Percentiles rank a stretch among this genome's conserved stretches.
These are phyloP conservation scores for Sporopachydermia lactativora DNA, from an alignment of 805 yeast genomes.

Conservation along the genomic window DNA sequence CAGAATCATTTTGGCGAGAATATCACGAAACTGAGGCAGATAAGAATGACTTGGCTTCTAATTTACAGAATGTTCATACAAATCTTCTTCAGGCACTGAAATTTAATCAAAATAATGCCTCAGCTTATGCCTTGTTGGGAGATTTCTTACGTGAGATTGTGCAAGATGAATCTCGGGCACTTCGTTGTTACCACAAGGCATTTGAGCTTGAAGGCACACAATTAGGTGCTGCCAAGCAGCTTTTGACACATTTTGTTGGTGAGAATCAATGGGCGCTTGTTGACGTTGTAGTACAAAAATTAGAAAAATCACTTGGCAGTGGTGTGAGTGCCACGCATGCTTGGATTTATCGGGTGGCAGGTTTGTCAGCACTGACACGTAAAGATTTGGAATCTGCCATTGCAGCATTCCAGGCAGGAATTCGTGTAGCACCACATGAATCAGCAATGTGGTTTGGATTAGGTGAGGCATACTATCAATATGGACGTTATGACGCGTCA, in stretches of 20 bases:
- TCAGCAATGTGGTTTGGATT: slow-evolving; percentile 81
- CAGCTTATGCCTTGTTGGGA: slow-evolving; percentile 76
- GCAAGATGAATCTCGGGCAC: slow-evolving; percentile 52
- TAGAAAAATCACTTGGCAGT: slow-evolving; percentile 6
- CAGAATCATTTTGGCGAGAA: slow-evolving; percentile 38
- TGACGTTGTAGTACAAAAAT: slow-evolving; percentile 51
- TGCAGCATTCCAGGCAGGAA: slow-evolving; percentile 77
- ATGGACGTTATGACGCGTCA: slow-evolving; percentile 83
- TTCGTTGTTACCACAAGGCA: slow-evolving; percentile 79
- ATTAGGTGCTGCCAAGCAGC: slow-evolving; percentile 53
- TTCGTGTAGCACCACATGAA: slow-evolving; percentile 55
- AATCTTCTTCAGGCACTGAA: slow-evolving; percentile 41
- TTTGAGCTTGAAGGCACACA: slow-evolving; percentile 77
- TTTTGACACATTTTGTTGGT: slow-evolving; percentile 57
- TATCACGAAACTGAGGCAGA: slow-evolving; percentile 15
- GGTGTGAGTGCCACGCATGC: slow-evolving; percentile 18
- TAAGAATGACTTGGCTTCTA: slow-evolving; percentile 9
- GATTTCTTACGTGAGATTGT: slow-evolving; percentile 45
- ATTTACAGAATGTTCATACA: not conserved
- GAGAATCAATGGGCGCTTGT: slow-evolving; percentile 76
- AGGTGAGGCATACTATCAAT: slow-evolving; percentile 86
- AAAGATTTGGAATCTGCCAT: slow-evolving; percentile 70
- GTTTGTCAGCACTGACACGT: slow-evolving; percentile 56
- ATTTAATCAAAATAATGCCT: slow-evolving; percentile 49
- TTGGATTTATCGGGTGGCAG: slow-evolving; percentile 89